These are phyloP conservation scores for Sutorius eximius DNA, from an alignment of 1,284 basidiomycete species.

Conservation along the genomic window DNA sequence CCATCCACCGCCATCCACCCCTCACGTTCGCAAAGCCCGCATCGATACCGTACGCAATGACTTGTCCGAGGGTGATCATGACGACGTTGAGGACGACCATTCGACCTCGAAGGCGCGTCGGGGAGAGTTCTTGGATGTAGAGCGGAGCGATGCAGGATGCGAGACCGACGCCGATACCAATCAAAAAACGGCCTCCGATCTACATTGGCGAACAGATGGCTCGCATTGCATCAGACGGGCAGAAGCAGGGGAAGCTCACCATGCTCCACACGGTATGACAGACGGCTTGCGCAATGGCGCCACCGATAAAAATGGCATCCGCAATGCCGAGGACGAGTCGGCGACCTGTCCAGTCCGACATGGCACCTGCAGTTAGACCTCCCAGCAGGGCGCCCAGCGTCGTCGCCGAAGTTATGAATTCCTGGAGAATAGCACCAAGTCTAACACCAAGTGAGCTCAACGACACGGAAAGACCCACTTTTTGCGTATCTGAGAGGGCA, in stretches of 20 bases:
- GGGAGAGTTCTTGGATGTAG: slow-evolving; percentile 83
- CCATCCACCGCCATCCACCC: slow-evolving; percentile 84
- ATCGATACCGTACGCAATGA: slow-evolving; percentile 76
- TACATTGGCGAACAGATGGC: slow-evolving; percentile 21
- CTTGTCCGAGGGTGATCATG: slow-evolving; percentile 71
- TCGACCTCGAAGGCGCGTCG: slow-evolving; percentile 71
- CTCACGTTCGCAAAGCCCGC: slow-evolving; percentile 65
- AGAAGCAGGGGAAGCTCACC: slow-evolving; percentile 37
- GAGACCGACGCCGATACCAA: slow-evolving; percentile 68
- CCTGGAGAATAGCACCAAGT: slow-evolving; percentile 43
- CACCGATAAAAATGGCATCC: slow-evolving; percentile 74
- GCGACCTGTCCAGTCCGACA: slow-evolving; percentile 74
- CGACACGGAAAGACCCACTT: slow-evolving; percentile 41
- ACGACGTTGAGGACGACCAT: slow-evolving; percentile 73
- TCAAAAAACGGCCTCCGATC: slow-evolving; percentile 75
- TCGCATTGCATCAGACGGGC: background rate
- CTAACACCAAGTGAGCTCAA: background rate
- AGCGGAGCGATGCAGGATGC: slow-evolving; percentile 81
- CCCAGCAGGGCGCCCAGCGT: slow-evolving; percentile 79
- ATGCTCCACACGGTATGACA: slow-evolving; percentile 70
- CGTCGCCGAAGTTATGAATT: slow-evolving; percentile 79
- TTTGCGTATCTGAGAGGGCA: slow-evolving; percentile 61
- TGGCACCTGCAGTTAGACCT: slow-evolving; percentile 65
- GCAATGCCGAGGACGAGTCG: slow-evolving; percentile 68
- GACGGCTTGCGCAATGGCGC: slow-evolving; percentile 68